Evolutionary conservation across 352 stramenopile species (phyloP).

Genomic region (Pythium dissimile): DNA sequence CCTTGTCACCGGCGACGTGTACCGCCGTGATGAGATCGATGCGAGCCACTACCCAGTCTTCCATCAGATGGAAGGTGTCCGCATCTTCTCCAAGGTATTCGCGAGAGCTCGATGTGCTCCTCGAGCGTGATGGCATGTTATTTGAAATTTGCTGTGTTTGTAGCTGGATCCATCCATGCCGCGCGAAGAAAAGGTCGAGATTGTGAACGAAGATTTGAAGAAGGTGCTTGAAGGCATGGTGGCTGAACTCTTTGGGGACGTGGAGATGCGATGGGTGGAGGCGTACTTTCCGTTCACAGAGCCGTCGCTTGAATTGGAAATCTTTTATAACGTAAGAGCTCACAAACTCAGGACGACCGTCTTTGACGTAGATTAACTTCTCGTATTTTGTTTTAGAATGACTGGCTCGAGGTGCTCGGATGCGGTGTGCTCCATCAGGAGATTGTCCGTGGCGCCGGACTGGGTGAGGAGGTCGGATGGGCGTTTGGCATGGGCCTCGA

Average conservation of each 20-base stretch:
- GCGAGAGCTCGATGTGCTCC: not conserved
- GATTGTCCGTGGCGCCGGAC: conserved; percentile 89
- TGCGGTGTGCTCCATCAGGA: conserved; percentile 96
- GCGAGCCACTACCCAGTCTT: conserved; percentile 99
- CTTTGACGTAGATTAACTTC: not conserved
- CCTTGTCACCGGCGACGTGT: conserved; percentile 94
- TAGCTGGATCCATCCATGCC: conserved; percentile 45
- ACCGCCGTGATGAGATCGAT: conserved; percentile 99
- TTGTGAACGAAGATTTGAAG: conserved; percentile 95
- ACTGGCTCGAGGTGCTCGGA: conserved; percentile 99
- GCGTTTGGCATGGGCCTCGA: conserved; percentile 98
- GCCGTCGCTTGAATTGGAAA: conserved; percentile 98
- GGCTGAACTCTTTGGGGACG: conserved; percentile 85
- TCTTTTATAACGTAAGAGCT: conserved; percentile 92
- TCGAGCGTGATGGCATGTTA: not conserved
- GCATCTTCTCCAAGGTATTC: conserved; percentile 89
- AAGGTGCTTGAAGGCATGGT: conserved; percentile 94
- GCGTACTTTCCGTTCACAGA: conserved; percentile 99
- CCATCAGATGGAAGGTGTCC: conserved; percentile 98
- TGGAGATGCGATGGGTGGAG: conserved; percentile 97
- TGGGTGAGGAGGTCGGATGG: conserved; percentile 92
- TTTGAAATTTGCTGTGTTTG: not conserved
- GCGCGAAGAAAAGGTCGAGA: conserved; percentile 66
- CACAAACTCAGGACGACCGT: not conserved
- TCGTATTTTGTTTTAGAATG: conserved; percentile 35